A percentile compares a stretch with the other conserved stretches of the same genome.
phyloP scores from a whole-genome alignment of 2,329 filamentous ascomycete species.

The Cadophora gregata region DNA sequence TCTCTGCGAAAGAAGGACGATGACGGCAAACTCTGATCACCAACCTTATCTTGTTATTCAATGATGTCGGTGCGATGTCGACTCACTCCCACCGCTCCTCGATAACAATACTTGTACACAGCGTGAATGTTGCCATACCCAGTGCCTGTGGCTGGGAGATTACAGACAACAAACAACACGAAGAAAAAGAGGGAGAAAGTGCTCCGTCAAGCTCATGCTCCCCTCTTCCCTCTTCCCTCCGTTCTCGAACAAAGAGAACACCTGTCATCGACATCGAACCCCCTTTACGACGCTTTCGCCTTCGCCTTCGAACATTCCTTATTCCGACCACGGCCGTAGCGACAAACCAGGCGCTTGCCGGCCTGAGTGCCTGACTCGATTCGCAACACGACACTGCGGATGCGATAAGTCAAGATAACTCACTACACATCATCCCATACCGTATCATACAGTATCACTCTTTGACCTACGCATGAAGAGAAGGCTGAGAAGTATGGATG shows the following conservation, averaged over 20 bases:
- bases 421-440: background rate
- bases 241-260: slow-evolving; percentile 1
- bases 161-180: background rate
- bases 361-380: background rate
- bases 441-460: background rate
- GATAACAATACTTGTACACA: background rate
- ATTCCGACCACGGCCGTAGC: background rate
- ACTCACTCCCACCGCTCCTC: background rate
- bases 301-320: background rate
- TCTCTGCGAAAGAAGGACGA: background rate
- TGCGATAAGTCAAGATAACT: slow-evolving; percentile 3
- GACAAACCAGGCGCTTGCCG: background rate
- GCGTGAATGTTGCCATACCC: background rate
- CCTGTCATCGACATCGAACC: slow-evolving; percentile 1
- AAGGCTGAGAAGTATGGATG: slow-evolving; percentile 10
- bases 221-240: background rate
- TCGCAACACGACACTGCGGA: slow-evolving; percentile 8
- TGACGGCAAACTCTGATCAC: background rate
- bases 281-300: background rate
- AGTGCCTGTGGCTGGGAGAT: background rate
- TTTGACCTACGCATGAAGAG: slow-evolving; percentile 1
- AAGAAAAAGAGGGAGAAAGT: background rate
- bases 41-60: background rate
- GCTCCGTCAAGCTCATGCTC: too few relatives aligned
- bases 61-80: background rate